Base-by-base conservation (phyloP, 306 rosid species). In the Delonix regia region DNA sequence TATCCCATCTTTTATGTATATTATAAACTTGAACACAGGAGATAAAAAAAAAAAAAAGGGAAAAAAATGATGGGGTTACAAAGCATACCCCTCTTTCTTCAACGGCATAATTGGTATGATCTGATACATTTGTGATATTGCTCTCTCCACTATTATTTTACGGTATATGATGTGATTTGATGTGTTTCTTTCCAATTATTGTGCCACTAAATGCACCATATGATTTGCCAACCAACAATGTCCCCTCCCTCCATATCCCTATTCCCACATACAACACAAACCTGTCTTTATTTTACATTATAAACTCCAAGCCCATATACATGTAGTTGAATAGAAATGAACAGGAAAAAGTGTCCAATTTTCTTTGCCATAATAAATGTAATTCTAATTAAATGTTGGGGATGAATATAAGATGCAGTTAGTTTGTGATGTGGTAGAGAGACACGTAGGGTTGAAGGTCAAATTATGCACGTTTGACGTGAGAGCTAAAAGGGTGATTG, bases 131-230 rank as follows among this genome's bases (percentile, higher is more conserved):
- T 14, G 9, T 73, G 80, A 48, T 34, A 48, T 65, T 39, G 33
- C 12, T 33, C 51, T 38, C 72, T 41, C 72, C 72, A 66, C 69
- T 81, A 82, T 85, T 81, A 45, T 47, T 76, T 83, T 62, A 69
- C 47, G 39, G 69, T 52, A 60, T 72, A 69, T 82, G 86, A 81
- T 83, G 73, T 87, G 87, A 88, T 86, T 82, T 81, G 87, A 81
- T 83, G 85, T 71, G 76, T 68, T 73, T 60, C 53, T 75, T 62
- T 44, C 77, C 86, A 82, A 86, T 86, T 75, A 78, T 80, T 81
- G 85, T 80, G 77, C 76, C 81, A 53, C 76, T 62, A 53, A 63
- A 80, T 83, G 75, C 82, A 68, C 73, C 36, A 44, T 69, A 66
- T 75, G 83, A 42, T 44, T 39, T 45, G 51, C 49, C 51, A 39